These are phyloP conservation scores for Arthromyces matolae DNA, from an alignment of 768 basidiomycete species.

Conservation along the genomic window DNA sequence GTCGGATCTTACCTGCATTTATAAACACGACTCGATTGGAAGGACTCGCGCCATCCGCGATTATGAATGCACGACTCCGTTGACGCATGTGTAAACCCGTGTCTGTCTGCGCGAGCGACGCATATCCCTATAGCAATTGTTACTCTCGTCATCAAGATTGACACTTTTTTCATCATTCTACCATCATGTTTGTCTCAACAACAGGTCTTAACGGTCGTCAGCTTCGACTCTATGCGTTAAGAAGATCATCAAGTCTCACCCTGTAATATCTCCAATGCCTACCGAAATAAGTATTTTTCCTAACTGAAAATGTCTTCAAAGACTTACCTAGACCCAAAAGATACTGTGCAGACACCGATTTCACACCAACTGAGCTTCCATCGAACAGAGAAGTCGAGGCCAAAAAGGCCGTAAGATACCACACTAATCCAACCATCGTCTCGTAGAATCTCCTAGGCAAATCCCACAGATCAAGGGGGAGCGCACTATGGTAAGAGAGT, in stretches of 20 bases:
- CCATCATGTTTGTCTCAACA: constrained; percentile 85
- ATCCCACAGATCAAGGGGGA: constrained; percentile 37
- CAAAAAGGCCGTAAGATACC: constrained; percentile 44
- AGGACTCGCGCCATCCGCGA: constrained; percentile 56
- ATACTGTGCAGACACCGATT: constrained; percentile 41
- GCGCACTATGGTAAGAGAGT: constrained; percentile 30
- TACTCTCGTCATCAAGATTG: background rate
- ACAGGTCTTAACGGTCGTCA: constrained; percentile 47
- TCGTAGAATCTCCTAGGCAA: constrained; percentile 33
- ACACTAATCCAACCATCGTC: constrained; percentile 34
- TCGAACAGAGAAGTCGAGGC: constrained; percentile 30
- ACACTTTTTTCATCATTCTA: constrained; percentile 20
- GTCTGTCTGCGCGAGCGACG: constrained; percentile 58
- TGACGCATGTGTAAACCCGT: constrained; percentile 79
- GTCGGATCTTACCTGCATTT: constrained; percentile 51
- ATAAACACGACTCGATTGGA: constrained; percentile 68
- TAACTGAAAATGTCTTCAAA: no score
- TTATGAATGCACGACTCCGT: constrained; percentile 71
- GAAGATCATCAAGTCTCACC: constrained; percentile 34
- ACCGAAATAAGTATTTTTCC: no score
- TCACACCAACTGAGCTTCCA: constrained; percentile 24
- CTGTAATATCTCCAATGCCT: constrained; percentile 76
- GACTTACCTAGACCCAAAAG: constrained; percentile 58
- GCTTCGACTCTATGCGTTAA: constrained; percentile 7
- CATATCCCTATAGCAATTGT: constrained; percentile 53